phyloP scores from a whole-genome alignment of 805 yeast species.

The Ogataea ganodermae region DNA sequence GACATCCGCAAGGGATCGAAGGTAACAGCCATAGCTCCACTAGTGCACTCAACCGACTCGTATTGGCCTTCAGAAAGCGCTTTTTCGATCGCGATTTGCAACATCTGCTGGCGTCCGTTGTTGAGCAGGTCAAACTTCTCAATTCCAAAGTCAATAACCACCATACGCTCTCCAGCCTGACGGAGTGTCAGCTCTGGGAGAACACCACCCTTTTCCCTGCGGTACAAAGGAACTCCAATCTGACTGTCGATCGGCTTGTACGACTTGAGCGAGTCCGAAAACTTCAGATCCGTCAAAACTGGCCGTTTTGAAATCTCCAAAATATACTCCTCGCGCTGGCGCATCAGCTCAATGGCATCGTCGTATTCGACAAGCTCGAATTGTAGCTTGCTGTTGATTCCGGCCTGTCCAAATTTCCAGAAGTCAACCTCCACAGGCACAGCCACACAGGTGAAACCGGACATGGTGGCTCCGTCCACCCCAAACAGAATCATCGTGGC shows the following conservation, averaged over 20 bases:
- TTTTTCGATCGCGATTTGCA: constrained; percentile 67
- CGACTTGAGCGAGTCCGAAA: constrained; percentile 65
- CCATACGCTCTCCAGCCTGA: constrained; percentile 95
- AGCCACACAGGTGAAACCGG: constrained; percentile 96
- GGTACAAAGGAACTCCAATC: constrained; percentile 11
- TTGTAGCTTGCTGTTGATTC: constrained; percentile 83
- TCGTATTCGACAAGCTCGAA: constrained; percentile 77
- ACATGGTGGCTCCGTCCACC: constrained; percentile 96
- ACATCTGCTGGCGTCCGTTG: constrained; percentile 65
- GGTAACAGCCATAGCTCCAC: constrained; percentile 88
- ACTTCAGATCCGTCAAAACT: constrained; percentile 44
- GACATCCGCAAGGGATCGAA: constrained; percentile 62
- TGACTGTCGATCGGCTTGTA: constrained; percentile 37
- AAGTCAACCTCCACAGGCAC: constrained; percentile 93
- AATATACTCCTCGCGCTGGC: constrained; percentile 57
- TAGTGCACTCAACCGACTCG: constrained; percentile 95
- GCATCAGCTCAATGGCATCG: constrained; percentile 65
- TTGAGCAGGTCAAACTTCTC: constrained; percentile 84
- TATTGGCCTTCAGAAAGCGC: constrained; percentile 67
- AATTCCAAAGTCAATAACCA: constrained; percentile 87
- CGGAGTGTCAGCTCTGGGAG: constrained; percentile 80
- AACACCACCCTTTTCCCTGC: constrained; percentile 35
- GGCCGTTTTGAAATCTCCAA: constrained; percentile 36
- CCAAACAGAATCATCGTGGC: constrained; percentile 96
- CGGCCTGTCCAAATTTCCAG: constrained; percentile 98